Percentiles rank a stretch among this genome's conserved stretches.
These are phyloP conservation scores for Fraxinus excelsior DNA, from an alignment of 257 asterid genomes.

Conservation along the genomic window DNA sequence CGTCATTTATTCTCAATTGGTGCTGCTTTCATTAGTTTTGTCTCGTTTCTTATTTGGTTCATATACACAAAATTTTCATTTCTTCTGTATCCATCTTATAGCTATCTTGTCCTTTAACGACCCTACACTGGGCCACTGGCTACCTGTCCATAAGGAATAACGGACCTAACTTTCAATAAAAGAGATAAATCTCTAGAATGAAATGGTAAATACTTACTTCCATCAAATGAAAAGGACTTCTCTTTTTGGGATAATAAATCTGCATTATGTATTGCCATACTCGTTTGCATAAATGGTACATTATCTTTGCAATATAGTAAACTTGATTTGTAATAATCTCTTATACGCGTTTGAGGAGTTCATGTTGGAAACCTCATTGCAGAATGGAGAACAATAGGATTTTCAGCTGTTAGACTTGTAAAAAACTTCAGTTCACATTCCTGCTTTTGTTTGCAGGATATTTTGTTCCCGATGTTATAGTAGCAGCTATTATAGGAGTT, in stretches of 20 bases:
- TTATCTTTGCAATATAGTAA: conserved; percentile 16
- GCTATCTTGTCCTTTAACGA: neutral
- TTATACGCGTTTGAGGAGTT: conserved; percentile 1
- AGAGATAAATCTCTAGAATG: conserved; percentile 8
- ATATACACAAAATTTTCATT: neutral
- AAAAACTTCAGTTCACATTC: conserved; percentile 3
- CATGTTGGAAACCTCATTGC: neutral
- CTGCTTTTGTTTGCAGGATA: conserved; percentile 59
- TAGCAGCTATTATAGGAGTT: conserved; percentile 78
- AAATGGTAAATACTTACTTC: conserved; percentile 11
- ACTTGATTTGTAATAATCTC: conserved; percentile 19
- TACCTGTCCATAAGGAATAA: neutral
- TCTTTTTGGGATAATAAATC: conserved; percentile 13
- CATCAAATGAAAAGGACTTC: neutral
- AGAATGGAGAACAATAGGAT: neutral
- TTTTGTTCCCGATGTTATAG: conserved; percentile 79
- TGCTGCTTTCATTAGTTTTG: neutral
- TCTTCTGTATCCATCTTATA: neutral
- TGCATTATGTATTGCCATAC: neutral
- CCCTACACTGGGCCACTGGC: neutral
- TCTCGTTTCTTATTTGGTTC: neutral
- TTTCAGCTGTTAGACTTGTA: conserved; percentile 22
- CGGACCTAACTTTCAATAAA: neutral
- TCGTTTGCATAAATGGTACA: neutral
- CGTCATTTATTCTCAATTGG: neutral